These are phyloP conservation scores for Dryadomyces quercivorus DNA, from an alignment of 2,329 filamentous ascomycete genomes.

Conservation along the genomic window DNA sequence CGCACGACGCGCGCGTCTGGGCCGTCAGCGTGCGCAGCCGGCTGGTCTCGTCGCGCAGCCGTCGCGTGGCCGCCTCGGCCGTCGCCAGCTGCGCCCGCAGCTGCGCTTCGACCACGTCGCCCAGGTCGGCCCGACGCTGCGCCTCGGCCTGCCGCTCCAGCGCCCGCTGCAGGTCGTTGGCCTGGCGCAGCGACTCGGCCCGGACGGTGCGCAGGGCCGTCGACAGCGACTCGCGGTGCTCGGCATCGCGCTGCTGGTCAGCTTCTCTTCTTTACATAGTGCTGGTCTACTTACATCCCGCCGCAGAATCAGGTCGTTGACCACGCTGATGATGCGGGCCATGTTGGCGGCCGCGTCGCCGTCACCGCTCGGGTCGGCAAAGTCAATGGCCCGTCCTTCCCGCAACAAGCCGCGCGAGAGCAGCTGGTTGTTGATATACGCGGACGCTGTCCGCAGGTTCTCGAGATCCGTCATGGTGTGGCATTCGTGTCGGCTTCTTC, in stretches of 20 bases:
- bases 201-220: constrained; percentile 65
- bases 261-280: too few relatives aligned
- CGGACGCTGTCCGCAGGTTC: constrained; percentile 53
- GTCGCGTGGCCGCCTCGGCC: constrained; percentile 61
- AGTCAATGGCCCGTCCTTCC: constrained; percentile 68
- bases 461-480: constrained; percentile 41
- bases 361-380: constrained; percentile 57
- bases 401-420: constrained; percentile 52
- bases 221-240: constrained; percentile 74
- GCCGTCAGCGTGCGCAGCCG: constrained; percentile 68
- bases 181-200: constrained; percentile 61
- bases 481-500: too few relatives aligned
- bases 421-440: constrained; percentile 63
- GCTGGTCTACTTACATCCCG: constrained; percentile 80
- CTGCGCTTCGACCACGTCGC: constrained; percentile 59
- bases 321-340: constrained; percentile 78
- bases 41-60: constrained; percentile 73
- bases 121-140: constrained; percentile 41
- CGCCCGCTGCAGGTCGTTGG: constrained; percentile 51
- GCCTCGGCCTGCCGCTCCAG: constrained; percentile 41
- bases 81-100: constrained; percentile 57
- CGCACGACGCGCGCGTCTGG: constrained; percentile 76
- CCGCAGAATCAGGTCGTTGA: constrained; percentile 85
- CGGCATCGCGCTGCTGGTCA: constrained; percentile 67
- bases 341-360: constrained; percentile 43